Conservation (phyloP, 805 yeast species). For the Saccharomycopsis babjevae region DNA sequence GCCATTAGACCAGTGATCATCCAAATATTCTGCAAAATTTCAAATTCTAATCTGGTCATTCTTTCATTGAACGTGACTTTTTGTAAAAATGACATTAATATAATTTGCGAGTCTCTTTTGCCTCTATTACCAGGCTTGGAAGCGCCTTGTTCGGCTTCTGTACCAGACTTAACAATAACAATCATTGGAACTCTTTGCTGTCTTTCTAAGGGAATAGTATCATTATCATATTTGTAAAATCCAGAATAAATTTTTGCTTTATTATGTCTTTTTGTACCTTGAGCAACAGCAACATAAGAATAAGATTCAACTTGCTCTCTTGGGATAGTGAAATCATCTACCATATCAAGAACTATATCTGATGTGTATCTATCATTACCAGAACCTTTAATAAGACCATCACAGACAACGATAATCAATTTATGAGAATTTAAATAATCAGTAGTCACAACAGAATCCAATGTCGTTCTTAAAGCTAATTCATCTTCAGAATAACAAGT, state of each 20-base stretch:
- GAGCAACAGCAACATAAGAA: slow-evolving; percentile 92
- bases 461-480: slow-evolving; percentile 73
- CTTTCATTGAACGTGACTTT: slow-evolving; percentile 84
- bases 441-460: slow-evolving; percentile 90
- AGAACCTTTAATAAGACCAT: slow-evolving; percentile 89
- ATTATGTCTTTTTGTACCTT: slow-evolving; percentile 89
- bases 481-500: slow-evolving; percentile 95
- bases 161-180: slow-evolving; percentile 78
- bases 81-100: slow-evolving; percentile 83
- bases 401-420: slow-evolving; percentile 75
- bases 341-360: slow-evolving; percentile 78
- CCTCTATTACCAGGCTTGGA: slow-evolving; percentile 91
- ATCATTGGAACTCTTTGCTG: slow-evolving; percentile 81
- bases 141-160: slow-evolving; percentile 62
- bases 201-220: slow-evolving; percentile 63
- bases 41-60: slow-evolving; percentile 85
- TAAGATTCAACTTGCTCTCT: slow-evolving; percentile 68
- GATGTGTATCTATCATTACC: slow-evolving; percentile 87
- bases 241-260: slow-evolving; percentile 97
- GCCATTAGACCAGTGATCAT: slow-evolving; percentile 78
- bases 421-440: slow-evolving; percentile 95
- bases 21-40: slow-evolving; percentile 66
- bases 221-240: slow-evolving; percentile 75
- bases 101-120: slow-evolving; percentile 88
- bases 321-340: slow-evolving; percentile 66